phyloP scores from a whole-genome alignment of 2,329 filamentous ascomycete genomes.

The Alternaria sp. region DNA sequence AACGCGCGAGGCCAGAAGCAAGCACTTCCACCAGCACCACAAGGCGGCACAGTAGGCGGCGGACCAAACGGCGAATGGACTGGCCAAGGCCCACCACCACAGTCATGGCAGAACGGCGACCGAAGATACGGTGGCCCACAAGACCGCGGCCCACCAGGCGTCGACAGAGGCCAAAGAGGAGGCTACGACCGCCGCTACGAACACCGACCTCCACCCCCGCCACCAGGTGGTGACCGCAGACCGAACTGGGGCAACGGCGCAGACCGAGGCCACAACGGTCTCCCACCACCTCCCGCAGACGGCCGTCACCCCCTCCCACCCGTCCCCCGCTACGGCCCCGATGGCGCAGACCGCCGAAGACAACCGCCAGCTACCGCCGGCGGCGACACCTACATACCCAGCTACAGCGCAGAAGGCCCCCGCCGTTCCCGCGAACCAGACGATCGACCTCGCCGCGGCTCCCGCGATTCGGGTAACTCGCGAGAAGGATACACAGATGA shows the following conservation, averaged over 20 bases:
- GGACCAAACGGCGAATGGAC: slow-evolving; percentile 67
- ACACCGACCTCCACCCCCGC: slow-evolving; percentile 43
- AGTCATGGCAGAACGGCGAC: slow-evolving; percentile 45
- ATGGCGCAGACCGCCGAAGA: slow-evolving; percentile 30
- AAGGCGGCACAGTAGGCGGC: slow-evolving; percentile 86
- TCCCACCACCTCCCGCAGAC: slow-evolving; percentile 47
- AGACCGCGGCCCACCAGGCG: slow-evolving; percentile 51
- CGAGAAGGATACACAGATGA: slow-evolving; percentile 40
- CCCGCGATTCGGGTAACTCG: slow-evolving; percentile 44
- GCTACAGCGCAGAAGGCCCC: slow-evolving; percentile 44
- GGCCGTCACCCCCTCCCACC: slow-evolving; percentile 44
- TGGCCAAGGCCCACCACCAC: slow-evolving; percentile 47
- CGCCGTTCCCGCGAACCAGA: slow-evolving; percentile 46
- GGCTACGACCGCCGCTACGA: slow-evolving; percentile 42
- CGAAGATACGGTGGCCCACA: slow-evolving; percentile 41
- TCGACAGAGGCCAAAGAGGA: slow-evolving; percentile 38
- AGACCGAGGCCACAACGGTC: slow-evolving; percentile 29
- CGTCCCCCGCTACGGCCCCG: slow-evolving; percentile 42
- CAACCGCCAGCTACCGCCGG: slow-evolving; percentile 22
- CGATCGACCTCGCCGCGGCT: slow-evolving; percentile 41
- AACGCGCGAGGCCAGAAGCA: slow-evolving; percentile 88
- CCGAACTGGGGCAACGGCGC: slow-evolving; percentile 43
- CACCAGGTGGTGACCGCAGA: slow-evolving; percentile 36
- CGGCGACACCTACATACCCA: slow-evolving; percentile 55
- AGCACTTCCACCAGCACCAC: slow-evolving; percentile 85